Conservation (phyloP, 768 basidiomycete genomes). For the Antrodiella citrinella region DNA sequence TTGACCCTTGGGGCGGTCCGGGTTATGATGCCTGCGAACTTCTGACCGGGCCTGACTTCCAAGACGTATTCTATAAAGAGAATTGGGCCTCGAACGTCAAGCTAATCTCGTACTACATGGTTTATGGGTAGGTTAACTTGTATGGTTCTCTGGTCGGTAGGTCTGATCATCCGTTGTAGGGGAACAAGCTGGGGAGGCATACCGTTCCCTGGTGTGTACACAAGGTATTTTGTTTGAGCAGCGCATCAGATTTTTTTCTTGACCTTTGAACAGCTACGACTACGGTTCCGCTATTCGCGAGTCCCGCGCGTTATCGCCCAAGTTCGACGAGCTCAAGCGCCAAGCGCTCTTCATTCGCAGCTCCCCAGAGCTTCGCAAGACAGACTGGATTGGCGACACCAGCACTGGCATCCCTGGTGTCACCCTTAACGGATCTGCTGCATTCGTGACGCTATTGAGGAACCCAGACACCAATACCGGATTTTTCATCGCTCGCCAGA, state of each 20-base stretch:
- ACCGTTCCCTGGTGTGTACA: slow-evolving; percentile 71
- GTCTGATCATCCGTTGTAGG: slow-evolving; percentile 26
- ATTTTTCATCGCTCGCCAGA: slow-evolving; percentile 68
- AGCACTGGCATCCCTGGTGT: slow-evolving; percentile 36
- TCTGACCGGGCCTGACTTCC: slow-evolving; percentile 66
- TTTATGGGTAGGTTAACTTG: slow-evolving; percentile 48
- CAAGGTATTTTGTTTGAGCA: slow-evolving; percentile 16
- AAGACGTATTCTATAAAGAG: slow-evolving; percentile 71
- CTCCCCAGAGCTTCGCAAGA: slow-evolving; percentile 74
- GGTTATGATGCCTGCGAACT: slow-evolving; percentile 58
- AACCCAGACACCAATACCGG: slow-evolving; percentile 61
- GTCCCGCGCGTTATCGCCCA: slow-evolving; percentile 53
- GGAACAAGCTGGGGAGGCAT: slow-evolving; percentile 84
- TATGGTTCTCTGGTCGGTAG: background rate
- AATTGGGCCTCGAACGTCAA: slow-evolving; percentile 80
- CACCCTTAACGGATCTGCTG: slow-evolving; percentile 33
- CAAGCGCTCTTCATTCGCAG: slow-evolving; percentile 75
- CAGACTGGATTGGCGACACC: slow-evolving; percentile 62
- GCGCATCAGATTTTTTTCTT: slow-evolving; percentile 7
- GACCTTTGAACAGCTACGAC: slow-evolving; percentile 74
- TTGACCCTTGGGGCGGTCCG: slow-evolving; percentile 78
- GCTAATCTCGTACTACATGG: slow-evolving; percentile 79
- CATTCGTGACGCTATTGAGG: slow-evolving; percentile 52
- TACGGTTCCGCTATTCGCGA: slow-evolving; percentile 72
- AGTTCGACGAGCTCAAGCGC: slow-evolving; percentile 72